phyloP scores from a whole-genome alignment of 441 rosid species.

The Codiaeum variegatum region DNA sequence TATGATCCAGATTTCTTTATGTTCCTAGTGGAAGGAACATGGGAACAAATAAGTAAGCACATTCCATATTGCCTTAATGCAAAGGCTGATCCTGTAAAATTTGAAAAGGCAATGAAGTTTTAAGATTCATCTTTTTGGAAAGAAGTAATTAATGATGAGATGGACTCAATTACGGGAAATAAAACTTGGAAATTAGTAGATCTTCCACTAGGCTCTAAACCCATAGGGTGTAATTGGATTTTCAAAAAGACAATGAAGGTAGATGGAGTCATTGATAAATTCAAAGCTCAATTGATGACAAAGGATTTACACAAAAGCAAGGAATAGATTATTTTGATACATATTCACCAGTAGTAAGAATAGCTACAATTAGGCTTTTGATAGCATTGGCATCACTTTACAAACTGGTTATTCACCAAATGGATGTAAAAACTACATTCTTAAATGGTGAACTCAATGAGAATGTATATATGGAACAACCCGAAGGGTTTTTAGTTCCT shows the following conservation, averaged over 20 bases:
- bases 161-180: background rate
- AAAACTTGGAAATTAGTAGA: background rate
- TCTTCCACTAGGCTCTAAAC: background rate
- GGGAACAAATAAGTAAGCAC: background rate
- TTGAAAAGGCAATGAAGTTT: background rate
- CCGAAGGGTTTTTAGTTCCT: no score
- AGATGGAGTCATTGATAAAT: background rate
- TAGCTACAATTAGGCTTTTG: background rate
- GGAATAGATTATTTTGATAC: background rate
- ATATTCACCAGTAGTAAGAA: background rate
- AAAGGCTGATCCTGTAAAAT: background rate
- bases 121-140: constrained; percentile 5
- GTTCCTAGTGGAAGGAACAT: background rate
- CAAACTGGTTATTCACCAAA: background rate
- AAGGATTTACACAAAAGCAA: background rate
- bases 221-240: background rate
- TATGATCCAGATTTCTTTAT: no score
- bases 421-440: background rate
- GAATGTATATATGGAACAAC: background rate
- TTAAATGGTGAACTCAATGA: background rate
- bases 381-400: background rate
- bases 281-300: background rate
- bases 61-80: background rate
- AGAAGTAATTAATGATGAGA: background rate
- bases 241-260: background rate